Percentiles rank a stretch among this genome's conserved stretches.
Conservation (phyloP, 208 protist genomes). For the Naegleria lovaniensis region DNA sequence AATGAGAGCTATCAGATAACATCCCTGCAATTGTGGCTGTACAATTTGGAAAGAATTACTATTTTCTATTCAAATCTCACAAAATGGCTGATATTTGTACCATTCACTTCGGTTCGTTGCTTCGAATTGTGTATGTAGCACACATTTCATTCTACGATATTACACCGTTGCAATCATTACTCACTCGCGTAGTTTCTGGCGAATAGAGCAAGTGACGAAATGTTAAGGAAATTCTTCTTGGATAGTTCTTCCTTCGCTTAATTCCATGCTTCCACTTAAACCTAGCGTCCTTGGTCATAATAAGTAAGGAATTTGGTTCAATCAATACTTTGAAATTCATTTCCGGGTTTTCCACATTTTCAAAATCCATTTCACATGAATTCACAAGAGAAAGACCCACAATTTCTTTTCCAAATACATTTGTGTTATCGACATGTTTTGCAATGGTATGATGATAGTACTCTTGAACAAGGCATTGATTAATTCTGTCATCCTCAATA, state of each 20-base stretch:
- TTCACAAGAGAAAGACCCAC: background rate
- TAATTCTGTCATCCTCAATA: background rate
- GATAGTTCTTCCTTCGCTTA: background rate
- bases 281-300: background rate
- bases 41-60: no score
- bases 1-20: no score
- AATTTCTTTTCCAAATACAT: constrained; percentile 1
- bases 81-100: no score
- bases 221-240: background rate
- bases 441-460: background rate
- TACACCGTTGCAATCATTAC: no score
- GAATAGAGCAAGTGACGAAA: background rate
- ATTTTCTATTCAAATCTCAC: no score
- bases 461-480: constrained; percentile 14
- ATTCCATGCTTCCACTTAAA: background rate
- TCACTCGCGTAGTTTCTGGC: no score
- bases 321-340: background rate
- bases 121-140: no score
- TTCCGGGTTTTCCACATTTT: background rate
- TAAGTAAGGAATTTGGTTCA: background rate
- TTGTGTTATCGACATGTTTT: background rate
- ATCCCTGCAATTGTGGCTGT: no score
- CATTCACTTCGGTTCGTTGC: no score
- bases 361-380: background rate
- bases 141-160: no score